Conservation (phyloP, 441 rosid species). For the Croton laevigatus region DNA sequence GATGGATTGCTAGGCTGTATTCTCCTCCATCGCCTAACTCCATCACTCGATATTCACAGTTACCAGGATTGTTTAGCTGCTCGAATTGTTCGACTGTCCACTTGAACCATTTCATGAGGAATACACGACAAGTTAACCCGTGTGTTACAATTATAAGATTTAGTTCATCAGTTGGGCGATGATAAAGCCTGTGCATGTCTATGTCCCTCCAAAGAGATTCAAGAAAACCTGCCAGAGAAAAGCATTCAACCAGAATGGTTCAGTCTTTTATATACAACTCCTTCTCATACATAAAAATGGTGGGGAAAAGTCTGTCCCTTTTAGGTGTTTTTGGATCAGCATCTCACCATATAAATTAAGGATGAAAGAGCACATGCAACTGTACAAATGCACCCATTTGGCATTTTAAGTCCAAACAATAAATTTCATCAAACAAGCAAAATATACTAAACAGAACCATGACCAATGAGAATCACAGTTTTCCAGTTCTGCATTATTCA, state of each 20-base stretch:
- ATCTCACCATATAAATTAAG: not conserved
- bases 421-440: not conserved
- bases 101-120: constrained; percentile 98
- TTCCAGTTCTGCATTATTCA: not conserved
- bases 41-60: constrained; percentile 80
- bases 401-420: not conserved
- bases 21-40: constrained; percentile 78
- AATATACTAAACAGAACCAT: not conserved
- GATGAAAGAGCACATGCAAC: not conserved
- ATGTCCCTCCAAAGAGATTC: constrained; percentile 98
- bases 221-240: constrained; percentile 60
- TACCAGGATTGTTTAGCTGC: constrained; percentile 59
- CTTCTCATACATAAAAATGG: not conserved
- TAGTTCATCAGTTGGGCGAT: constrained; percentile 57
- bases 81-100: constrained; percentile 95
- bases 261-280: not conserved
- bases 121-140: constrained; percentile 79
- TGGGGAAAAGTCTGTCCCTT: not conserved
- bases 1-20: constrained; percentile 85
- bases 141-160: constrained; percentile 83
- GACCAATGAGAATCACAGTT: not conserved
- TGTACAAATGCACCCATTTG: not conserved
- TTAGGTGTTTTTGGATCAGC: not conserved
- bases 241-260: not conserved
- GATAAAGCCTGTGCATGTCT: constrained; percentile 72